A percentile compares a stretch with the other conserved stretches of the same genome.
These are phyloP conservation scores for Volvox africanus DNA, from an alignment of 139 green algal species.

Conservation along the genomic window DNA sequence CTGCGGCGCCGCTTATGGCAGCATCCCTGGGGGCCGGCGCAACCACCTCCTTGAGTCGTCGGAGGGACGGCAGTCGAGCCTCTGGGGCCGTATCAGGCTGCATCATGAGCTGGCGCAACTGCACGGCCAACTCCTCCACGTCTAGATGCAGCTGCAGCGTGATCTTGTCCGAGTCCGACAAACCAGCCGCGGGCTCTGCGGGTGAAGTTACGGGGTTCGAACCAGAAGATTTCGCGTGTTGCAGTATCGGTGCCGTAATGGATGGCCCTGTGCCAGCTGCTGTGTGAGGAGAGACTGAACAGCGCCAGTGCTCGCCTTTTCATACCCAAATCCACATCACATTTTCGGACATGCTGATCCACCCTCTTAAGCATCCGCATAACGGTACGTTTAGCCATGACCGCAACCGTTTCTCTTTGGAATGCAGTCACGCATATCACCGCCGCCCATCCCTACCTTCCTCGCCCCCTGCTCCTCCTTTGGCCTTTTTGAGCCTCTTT, in stretches of 20 bases:
- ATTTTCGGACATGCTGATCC: no score
- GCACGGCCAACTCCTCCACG: slow-evolving; percentile 76
- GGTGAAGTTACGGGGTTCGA: background rate
- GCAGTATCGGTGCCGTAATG: no score
- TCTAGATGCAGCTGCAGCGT: slow-evolving; percentile 85
- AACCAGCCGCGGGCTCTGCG: slow-evolving; percentile 27
- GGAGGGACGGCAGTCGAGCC: slow-evolving; percentile 43
- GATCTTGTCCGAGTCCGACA: slow-evolving; percentile 95
- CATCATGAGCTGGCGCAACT: slow-evolving; percentile 64
- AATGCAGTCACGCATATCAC: background rate
- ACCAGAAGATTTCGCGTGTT: no score
- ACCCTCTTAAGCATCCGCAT: no score
- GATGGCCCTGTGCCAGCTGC: no score
- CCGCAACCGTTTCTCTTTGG: no score
- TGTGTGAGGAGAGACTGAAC: no score
- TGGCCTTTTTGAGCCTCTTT: slow-evolving; percentile 86
- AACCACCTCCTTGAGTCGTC: slow-evolving; percentile 54
- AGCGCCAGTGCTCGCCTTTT: no score
- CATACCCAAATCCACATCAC: no score
- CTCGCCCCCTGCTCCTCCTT: slow-evolving; percentile 51
- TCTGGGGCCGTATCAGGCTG: background rate
- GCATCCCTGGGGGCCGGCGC: slow-evolving; percentile 31
- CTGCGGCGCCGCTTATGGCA: slow-evolving; percentile 7
- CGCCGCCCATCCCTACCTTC: background rate
- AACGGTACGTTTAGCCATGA: no score